Evolutionary conservation across 2,329 filamentous ascomycete species (phyloP).

Genomic region (Fusarium poae): DNA sequence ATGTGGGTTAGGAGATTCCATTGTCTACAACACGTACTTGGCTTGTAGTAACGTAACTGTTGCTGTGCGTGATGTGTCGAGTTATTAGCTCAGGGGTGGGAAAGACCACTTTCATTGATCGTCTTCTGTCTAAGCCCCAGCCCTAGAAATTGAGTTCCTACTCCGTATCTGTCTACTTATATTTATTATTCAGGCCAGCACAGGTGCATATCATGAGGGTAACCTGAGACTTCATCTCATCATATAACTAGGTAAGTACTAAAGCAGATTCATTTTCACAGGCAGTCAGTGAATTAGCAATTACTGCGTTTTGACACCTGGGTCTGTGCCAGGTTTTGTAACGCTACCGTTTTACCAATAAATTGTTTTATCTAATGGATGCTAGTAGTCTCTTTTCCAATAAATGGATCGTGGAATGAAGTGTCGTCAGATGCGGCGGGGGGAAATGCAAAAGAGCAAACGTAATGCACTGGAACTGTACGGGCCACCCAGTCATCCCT

Average conservation of each 20-base stretch:
- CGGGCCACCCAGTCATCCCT: neutral
- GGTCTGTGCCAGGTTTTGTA: conserved; percentile 28
- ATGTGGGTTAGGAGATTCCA: neutral
- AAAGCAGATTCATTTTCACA: conserved; percentile 3
- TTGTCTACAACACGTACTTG: conserved; percentile 13
- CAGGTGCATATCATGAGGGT: conserved; percentile 8
- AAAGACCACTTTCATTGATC: conserved; percentile 19
- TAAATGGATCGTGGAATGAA: conserved; percentile 32
- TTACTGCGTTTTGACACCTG: conserved; percentile 18
- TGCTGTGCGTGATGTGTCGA: neutral
- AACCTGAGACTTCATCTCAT: conserved; percentile 6
- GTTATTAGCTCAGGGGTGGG: conserved; percentile 41
- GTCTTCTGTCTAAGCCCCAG: conserved; percentile 24
- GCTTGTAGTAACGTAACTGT: neutral
- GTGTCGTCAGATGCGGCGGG: conserved; percentile 24
- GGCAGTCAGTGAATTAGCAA: neutral
- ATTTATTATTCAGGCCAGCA: neutral
- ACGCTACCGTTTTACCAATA: conserved; percentile 20
- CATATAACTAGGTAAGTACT: too few species aligned
- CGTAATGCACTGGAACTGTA: conserved; percentile 1
- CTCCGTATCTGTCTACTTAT: neutral
- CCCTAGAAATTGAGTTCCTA: conserved; percentile 5
- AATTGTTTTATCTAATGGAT: conserved; percentile 26
- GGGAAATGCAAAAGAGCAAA: neutral
- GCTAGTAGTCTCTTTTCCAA: conserved; percentile 11